Evolutionary conservation across 768 basidiomycete genomes (phyloP), one percentile per base, ranked within the genome.

Genomic region (Russula earlei): DNA sequence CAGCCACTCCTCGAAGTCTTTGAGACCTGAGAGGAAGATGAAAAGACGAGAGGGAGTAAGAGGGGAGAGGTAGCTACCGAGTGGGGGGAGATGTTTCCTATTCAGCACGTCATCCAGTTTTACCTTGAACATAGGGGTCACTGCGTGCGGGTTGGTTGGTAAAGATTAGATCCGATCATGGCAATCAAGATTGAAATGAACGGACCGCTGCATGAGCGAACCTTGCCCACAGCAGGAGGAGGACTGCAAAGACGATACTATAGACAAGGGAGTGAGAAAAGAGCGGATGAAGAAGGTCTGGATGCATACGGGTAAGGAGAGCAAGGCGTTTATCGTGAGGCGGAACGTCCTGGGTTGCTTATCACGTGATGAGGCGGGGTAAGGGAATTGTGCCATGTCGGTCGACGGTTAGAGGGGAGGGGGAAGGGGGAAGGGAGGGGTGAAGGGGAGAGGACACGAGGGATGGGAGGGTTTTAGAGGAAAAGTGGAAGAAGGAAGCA

Each of bases 21-120:
- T 83, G 52, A 70, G 65, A 15, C 58, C 62, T 63, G 33, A 34
- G 12, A 4, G 10, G 25, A 17, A 34, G 31, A n/a, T n/a, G n/a
- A 22, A 41, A 4, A 42, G 22, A 24, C 20, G 27, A 27, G 36
- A 60, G 22, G 48, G n/a, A 27, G 41, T 24, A 17, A 20, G 58
- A 58, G 31, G 17, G 40, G 46, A 19, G 33, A 36, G 43, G 49
- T 37, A 65, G 69, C 25, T 34, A 80, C 81, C 86, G 11, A 91
- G 77, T 7, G 88, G 88, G 0, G 88, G 88, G 0, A 91, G 75
- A 67, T 91, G 87, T 54, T 81, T 83, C 59, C 85, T 76, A 47
- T 86, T 77, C 55, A 91, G 74, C 2, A 91, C 77, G 66, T 90
- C 88, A 43, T 88, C 84, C 22, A 91, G 75, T 25, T 76, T 76